phyloP scores from a whole-genome alignment of 2,329 filamentous ascomycete genomes.

The Pseudopyrenochaeta lycopersici region DNA sequence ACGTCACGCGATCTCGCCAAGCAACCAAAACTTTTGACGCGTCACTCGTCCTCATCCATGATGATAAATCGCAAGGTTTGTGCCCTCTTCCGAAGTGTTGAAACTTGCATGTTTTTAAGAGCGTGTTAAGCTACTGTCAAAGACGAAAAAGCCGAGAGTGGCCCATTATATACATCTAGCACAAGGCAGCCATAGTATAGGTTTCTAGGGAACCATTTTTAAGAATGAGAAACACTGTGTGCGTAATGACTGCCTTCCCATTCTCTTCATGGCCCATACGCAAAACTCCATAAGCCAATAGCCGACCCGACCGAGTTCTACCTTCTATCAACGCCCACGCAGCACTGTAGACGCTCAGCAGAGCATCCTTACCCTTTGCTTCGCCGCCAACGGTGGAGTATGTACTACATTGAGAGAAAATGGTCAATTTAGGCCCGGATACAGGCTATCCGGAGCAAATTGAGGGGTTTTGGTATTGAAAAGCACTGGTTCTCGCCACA shows the following conservation, averaged over 20 bases:
- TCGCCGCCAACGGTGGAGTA: constrained; percentile 41
- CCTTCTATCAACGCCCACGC: constrained; percentile 3
- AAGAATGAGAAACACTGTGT: too few relatives aligned
- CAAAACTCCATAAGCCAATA: constrained; percentile 9
- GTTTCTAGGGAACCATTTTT: constrained; percentile 1
- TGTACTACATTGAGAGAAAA: constrained; percentile 21
- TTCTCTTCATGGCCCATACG: not conserved
- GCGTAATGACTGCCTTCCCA: constrained; percentile 8
- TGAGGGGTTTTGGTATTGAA: too few relatives aligned
- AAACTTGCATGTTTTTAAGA: not conserved
- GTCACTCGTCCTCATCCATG: too few relatives aligned
- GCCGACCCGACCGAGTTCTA: not conserved
- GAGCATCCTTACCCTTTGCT: constrained; percentile 26
- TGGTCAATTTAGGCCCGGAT: constrained; percentile 34
- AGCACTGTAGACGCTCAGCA: constrained; percentile 6
- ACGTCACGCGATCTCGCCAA: too few relatives aligned
- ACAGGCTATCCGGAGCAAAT: too few relatives aligned
- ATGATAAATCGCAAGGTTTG: too few relatives aligned
- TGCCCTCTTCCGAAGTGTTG: constrained; percentile 1
- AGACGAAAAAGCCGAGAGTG: not conserved
- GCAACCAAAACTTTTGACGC: too few relatives aligned
- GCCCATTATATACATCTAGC: not conserved
- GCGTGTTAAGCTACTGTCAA: constrained; percentile 6
- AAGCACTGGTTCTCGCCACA: too few relatives aligned
- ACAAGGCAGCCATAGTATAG: not conserved